Evolutionary conservation across 1,139 yeast genomes (phyloP).

Genomic region (Suhomyces bokatorum): DNA sequence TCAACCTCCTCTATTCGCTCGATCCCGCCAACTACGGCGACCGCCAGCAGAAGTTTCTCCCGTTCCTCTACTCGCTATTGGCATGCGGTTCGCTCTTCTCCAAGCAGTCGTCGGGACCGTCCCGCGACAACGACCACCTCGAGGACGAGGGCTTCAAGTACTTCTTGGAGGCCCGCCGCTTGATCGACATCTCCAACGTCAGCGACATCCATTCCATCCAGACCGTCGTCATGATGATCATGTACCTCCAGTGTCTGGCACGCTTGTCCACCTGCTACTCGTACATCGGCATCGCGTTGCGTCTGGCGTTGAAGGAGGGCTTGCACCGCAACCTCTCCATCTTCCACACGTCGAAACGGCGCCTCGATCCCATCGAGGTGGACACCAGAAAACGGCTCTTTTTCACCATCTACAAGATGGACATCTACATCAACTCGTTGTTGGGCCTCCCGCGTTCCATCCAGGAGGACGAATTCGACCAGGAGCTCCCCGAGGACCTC

Average conservation of each 20-base stretch:
- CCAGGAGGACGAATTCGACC: slow-evolving; percentile 83
- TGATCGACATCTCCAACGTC: slow-evolving; percentile 61
- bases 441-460: slow-evolving; percentile 81
- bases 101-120: slow-evolving; percentile 37
- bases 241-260: slow-evolving; percentile 88
- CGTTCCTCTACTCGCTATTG: slow-evolving; percentile 64
- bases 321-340: slow-evolving; percentile 71
- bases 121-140: slow-evolving; percentile 44
- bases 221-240: slow-evolving; percentile 68
- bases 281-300: slow-evolving; percentile 86
- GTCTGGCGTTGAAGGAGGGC: slow-evolving; percentile 87
- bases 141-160: slow-evolving; percentile 82
- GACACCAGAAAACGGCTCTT: slow-evolving; percentile 85
- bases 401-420: slow-evolving; percentile 90
- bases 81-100: slow-evolving; percentile 71
- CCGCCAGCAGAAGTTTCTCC: slow-evolving; percentile 73
- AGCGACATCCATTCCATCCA: slow-evolving; percentile 56
- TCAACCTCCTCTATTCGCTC: slow-evolving; percentile 52
- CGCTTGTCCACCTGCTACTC: slow-evolving; percentile 88
- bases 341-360: slow-evolving; percentile 48
- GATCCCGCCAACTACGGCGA: slow-evolving; percentile 70
- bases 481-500: slow-evolving; percentile 77
- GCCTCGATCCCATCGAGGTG: slow-evolving; percentile 75
- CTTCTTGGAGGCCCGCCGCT: slow-evolving; percentile 77
- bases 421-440: slow-evolving; percentile 85